Conservation (phyloP, 805 yeast species). For the Vanderwaltozyma verrucispora region DNA sequence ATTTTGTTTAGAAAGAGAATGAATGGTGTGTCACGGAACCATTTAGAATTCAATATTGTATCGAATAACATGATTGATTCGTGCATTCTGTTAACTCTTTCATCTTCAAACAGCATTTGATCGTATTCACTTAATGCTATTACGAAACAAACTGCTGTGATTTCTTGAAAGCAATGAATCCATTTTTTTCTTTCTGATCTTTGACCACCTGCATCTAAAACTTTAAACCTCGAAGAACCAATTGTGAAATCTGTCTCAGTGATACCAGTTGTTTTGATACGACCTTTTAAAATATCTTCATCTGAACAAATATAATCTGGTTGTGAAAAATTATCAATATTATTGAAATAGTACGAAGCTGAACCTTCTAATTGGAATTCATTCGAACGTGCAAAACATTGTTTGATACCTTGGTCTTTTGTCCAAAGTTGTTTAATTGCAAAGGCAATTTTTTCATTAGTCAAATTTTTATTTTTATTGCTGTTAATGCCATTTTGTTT, state of each 20-base stretch:
- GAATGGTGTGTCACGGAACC: constrained; percentile 82
- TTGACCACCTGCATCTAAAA: constrained; percentile 96
- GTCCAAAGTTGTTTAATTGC: constrained; percentile 67
- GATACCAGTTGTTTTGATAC: constrained; percentile 93
- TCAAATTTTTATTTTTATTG: constrained; percentile 7
- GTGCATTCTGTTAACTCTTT: constrained; percentile 77
- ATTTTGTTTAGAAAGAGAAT: constrained; percentile 83
- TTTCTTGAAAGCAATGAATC: constrained; percentile 90
- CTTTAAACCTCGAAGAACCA: constrained; percentile 54
- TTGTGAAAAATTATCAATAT: constrained; percentile 53
- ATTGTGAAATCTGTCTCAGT: constrained; percentile 75
- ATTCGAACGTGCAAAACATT: constrained; percentile 49
- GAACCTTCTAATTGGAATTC: constrained; percentile 81
- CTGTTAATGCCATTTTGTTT: too few species aligned
- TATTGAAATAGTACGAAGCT: constrained; percentile 71
- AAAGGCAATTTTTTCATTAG: constrained; percentile 50
- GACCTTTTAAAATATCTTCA: constrained; percentile 76
- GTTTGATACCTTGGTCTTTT: constrained; percentile 53
- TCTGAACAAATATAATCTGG: constrained; percentile 62
- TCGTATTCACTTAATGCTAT: constrained; percentile 88
- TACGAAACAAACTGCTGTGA: constrained; percentile 80
- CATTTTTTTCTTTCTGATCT: constrained; percentile 84
- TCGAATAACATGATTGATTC: constrained; percentile 82
- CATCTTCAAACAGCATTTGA: constrained; percentile 85
- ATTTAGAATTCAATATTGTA: constrained; percentile 69